Evolutionary conservation across 2,329 filamentous ascomycete species (phyloP).

Genomic region (Colletotrichum siamense): DNA sequence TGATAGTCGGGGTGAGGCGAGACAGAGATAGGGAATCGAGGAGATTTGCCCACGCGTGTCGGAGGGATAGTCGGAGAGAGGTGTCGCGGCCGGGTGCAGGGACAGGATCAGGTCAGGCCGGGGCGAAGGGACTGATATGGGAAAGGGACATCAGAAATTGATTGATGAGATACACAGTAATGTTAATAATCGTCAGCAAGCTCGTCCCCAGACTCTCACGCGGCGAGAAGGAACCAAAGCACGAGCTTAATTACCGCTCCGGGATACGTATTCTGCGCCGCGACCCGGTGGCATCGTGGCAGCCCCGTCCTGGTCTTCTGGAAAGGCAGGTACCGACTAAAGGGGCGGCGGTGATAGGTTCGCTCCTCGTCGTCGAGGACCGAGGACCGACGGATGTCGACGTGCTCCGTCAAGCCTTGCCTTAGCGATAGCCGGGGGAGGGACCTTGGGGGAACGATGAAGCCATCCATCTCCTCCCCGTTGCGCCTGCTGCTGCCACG

Average conservation of each 20-base stretch:
- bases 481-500: not conserved
- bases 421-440: not conserved
- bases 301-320: not conserved
- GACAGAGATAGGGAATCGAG: not conserved
- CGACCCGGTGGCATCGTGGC: not conserved
- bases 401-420: not conserved
- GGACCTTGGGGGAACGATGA: not conserved
- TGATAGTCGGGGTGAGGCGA: not conserved
- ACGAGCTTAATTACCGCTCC: conserved; percentile 3
- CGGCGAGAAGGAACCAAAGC: not conserved
- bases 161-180: not conserved
- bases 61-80: not conserved
- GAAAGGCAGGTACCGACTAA: not conserved
- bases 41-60: not conserved
- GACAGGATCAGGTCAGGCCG: not conserved
- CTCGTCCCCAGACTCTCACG: not conserved
- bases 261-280: not conserved
- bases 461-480: not conserved
- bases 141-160: not conserved
- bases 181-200: not conserved
- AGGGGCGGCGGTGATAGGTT: not conserved
- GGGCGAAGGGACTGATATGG: not conserved
- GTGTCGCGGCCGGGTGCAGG: not conserved
- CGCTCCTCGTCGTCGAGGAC: not conserved
- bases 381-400: not conserved